Evolutionary conservation across 768 basidiomycete genomes (phyloP), one percentile per base, ranked within the genome.

Genomic region (Kwoniella pini): DNA sequence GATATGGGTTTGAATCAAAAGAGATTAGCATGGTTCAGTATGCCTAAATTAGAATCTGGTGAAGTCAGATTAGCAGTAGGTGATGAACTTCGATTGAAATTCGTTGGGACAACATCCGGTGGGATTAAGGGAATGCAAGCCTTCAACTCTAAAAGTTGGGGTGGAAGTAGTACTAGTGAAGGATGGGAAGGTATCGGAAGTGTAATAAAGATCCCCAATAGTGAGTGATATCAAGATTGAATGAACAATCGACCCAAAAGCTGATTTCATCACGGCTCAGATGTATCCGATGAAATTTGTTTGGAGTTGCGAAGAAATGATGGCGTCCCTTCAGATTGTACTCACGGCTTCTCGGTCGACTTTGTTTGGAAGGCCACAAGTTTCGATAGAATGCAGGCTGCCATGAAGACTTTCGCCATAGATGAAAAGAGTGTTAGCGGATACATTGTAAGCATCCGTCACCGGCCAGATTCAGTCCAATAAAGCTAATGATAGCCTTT

Each of bases 351-450:
- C 72, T 87, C 90, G 0, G 96, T 88, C n/a, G 96, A 99, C 78
- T 99, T 98, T 72, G 95, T 99, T 4, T 99, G 96, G 96, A 99
- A 99, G 80, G 94, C 93, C 4, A 99, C 96, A 1, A 98, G 95
- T 78, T 99, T 99, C 72, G 96, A 99, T 78, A 84, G 96, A 49
- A 99, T 99, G 96, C 96, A 99, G 76, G 84, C 92, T 31, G 95
- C 96, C 0, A 98, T 99, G 95, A 98, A 97, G 84, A 98, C 94
- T 0, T 99, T 99, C 75, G 96, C 96, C 7, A 89, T 99, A 17
- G 96, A 99, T 69, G 96, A 99, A 80, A 96, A 97, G 83, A 96
- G 93, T 76, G 96, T 99, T 69, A 94, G 91, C 74, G 96, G 95
- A 11, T 99, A 97, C 67, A 99, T 99, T 62, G 91, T 92, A 77